These are phyloP conservation scores for Ogataea methylovora DNA, from an alignment of 805 yeast species.

Conservation along the genomic window DNA sequence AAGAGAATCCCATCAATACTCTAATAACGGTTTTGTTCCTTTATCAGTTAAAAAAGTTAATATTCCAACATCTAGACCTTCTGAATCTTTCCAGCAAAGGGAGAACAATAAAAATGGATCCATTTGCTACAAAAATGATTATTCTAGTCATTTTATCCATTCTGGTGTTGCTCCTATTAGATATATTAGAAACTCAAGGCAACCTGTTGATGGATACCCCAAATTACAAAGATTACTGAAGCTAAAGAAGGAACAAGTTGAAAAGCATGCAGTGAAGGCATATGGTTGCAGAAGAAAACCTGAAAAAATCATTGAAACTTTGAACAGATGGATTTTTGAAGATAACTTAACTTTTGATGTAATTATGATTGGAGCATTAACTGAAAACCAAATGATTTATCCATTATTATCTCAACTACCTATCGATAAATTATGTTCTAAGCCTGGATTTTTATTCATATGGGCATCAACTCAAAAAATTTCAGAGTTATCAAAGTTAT, in stretches of 20 bases:
- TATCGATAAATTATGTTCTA: slow-evolving; percentile 62
- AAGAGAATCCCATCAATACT: too few species aligned
- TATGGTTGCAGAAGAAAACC: slow-evolving; percentile 54
- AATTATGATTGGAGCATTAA: slow-evolving; percentile 83
- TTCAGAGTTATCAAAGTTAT: slow-evolving; percentile 48
- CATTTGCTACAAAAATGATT: slow-evolving; percentile 52
- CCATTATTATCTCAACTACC: slow-evolving; percentile 63
- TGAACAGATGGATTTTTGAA: slow-evolving; percentile 54
- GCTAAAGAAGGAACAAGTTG: slow-evolving; percentile 54
- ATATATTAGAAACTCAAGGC: slow-evolving; percentile 55
- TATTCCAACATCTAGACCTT: too few species aligned
- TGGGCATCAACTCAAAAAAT: slow-evolving; percentile 82
- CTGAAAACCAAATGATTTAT: slow-evolving; percentile 62
- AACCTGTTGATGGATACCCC: slow-evolving; percentile 81
- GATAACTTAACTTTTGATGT: slow-evolving; percentile 72
- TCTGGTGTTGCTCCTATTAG: slow-evolving; percentile 54
- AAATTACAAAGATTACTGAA: slow-evolving; percentile 62
- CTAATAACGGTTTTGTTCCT: too few species aligned
- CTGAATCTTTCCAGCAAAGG: too few species aligned
- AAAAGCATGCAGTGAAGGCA: slow-evolving; percentile 47
- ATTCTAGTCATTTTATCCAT: slow-evolving; percentile 60
- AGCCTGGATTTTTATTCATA: slow-evolving; percentile 79
- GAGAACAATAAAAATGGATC: slow-evolving; percentile 4
- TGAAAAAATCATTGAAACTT: slow-evolving; percentile 45
- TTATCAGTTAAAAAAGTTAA: slow-evolving; percentile 13